phyloP scores from a whole-genome alignment of 179 eudicot genomes.

The Pouteria campechiana region DNA sequence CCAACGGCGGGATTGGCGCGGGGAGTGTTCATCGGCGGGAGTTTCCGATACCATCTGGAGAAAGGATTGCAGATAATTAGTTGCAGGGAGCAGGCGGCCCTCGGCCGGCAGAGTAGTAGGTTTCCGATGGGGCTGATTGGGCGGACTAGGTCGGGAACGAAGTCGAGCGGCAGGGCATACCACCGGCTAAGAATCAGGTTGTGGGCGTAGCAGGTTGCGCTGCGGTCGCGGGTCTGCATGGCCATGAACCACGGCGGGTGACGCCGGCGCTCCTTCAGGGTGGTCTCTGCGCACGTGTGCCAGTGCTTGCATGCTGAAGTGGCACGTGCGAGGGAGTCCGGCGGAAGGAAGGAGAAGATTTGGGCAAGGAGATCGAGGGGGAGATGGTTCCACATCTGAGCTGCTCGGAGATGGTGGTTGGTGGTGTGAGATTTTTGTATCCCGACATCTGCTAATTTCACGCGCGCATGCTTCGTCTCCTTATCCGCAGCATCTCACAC shows the following conservation, averaged over 20 bases:
- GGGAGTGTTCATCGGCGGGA: constrained; percentile 16
- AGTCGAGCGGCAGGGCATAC: constrained; percentile 24
- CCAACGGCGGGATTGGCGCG: constrained; percentile 47
- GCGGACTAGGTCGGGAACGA: constrained; percentile 8
- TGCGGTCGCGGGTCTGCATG: constrained; percentile 18
- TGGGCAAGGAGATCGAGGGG: constrained; percentile 34
- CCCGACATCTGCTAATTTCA: too few species aligned
- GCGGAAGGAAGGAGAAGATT: constrained; percentile 40
- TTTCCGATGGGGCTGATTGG: constrained; percentile 25
- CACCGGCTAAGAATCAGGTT: constrained; percentile 19
- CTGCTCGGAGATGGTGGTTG: too few species aligned
- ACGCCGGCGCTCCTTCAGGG: neutral
- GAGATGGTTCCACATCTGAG: constrained; percentile 36
- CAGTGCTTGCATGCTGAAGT: constrained; percentile 29
- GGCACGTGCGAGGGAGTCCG: constrained; percentile 39
- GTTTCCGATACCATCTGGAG: constrained; percentile 20
- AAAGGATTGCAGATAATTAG: constrained; percentile 37
- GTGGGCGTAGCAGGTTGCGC: constrained; percentile 23
- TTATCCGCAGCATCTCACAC: too few species aligned
- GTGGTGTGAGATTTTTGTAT: neutral
- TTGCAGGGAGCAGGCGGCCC: constrained; percentile 16
- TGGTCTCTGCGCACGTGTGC: constrained; percentile 14
- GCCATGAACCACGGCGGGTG: constrained; percentile 38
- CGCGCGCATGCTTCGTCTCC: too few species aligned
- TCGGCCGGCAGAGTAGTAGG: constrained; percentile 14